These are phyloP conservation scores for Curvularia spicifera DNA, from an alignment of 2,329 filamentous ascomycete genomes.

Conservation along the genomic window DNA sequence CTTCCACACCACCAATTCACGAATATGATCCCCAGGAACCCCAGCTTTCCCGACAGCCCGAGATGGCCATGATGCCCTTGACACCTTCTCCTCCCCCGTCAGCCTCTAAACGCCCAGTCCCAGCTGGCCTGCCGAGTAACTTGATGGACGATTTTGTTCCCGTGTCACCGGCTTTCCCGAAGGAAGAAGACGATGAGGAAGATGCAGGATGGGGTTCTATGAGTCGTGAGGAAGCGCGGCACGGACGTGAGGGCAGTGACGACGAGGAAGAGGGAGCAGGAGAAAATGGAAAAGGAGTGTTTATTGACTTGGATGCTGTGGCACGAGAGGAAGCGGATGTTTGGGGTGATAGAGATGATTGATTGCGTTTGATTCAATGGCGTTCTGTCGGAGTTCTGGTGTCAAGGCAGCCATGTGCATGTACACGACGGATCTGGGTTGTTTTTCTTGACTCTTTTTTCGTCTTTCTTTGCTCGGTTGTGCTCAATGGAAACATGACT, in stretches of 20 bases:
- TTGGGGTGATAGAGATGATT: conserved; percentile 43
- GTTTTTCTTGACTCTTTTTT: background rate
- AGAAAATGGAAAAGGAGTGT: conserved; percentile 17
- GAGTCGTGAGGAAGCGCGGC: conserved; percentile 34
- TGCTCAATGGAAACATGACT: background rate
- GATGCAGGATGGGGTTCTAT: conserved; percentile 47
- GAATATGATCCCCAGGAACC: conserved; percentile 13
- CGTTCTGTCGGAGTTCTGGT: background rate
- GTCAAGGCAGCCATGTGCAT: background rate
- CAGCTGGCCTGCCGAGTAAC: conserved; percentile 38
- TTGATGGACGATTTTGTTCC: conserved; percentile 48
- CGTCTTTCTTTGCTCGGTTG: background rate
- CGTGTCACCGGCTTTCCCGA: conserved; percentile 27
- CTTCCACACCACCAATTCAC: conserved; percentile 16
- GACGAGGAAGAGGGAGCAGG: conserved; percentile 25
- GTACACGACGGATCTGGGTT: background rate
- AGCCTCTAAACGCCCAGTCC: conserved; percentile 17
- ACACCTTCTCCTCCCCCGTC: conserved; percentile 30
- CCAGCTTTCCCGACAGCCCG: conserved; percentile 26
- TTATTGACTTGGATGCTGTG: conserved; percentile 46
- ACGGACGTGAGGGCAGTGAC: conserved; percentile 16
- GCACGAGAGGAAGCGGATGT: conserved; percentile 47
- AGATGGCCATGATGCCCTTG: conserved; percentile 46
- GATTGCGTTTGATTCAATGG: background rate
- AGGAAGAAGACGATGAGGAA: conserved; percentile 35